A percentile compares a stretch with the other conserved stretches of the same genome.
Conservation (phyloP, 176 grass and related monocot species). For the Carex myosuroides region DNA sequence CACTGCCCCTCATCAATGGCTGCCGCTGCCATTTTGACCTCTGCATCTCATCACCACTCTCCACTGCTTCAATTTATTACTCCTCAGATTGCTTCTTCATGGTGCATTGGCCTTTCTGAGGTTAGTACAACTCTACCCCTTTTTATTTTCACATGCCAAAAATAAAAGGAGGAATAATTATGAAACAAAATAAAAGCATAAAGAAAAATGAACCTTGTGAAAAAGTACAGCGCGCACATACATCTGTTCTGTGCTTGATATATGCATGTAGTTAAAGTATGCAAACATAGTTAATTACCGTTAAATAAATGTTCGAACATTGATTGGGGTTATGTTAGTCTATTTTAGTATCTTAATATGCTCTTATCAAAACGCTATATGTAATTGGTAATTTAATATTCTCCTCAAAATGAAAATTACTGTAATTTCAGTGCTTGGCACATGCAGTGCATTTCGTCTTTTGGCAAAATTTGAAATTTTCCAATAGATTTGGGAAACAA, state of each 20-base stretch:
- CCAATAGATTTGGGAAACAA: background rate
- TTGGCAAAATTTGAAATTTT: background rate
- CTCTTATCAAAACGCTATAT: background rate
- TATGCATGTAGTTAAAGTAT: background rate
- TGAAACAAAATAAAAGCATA: background rate
- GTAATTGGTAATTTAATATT: background rate
- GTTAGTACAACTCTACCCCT: slow-evolving; percentile 12
- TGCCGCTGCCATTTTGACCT: slow-evolving; percentile 35
- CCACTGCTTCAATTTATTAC: slow-evolving; percentile 19
- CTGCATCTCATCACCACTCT: slow-evolving; percentile 6
- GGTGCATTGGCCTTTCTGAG: slow-evolving; percentile 41
- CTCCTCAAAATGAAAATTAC: background rate
- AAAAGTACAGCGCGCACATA: background rate
- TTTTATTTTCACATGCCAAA: background rate
- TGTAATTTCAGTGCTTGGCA: background rate
- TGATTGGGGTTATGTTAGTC: too few species aligned
- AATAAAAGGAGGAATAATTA: background rate
- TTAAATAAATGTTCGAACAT: too few species aligned
- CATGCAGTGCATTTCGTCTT: background rate
- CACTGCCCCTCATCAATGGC: slow-evolving; percentile 45
- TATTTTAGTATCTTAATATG: background rate
- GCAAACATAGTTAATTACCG: too few species aligned
- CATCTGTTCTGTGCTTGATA: background rate
- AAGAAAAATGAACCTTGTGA: background rate
- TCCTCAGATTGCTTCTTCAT: slow-evolving; percentile 32